Base-by-base conservation (phyloP, 495 filamentous ascomycete genomes). In the Parathielavia appendiculata region DNA sequence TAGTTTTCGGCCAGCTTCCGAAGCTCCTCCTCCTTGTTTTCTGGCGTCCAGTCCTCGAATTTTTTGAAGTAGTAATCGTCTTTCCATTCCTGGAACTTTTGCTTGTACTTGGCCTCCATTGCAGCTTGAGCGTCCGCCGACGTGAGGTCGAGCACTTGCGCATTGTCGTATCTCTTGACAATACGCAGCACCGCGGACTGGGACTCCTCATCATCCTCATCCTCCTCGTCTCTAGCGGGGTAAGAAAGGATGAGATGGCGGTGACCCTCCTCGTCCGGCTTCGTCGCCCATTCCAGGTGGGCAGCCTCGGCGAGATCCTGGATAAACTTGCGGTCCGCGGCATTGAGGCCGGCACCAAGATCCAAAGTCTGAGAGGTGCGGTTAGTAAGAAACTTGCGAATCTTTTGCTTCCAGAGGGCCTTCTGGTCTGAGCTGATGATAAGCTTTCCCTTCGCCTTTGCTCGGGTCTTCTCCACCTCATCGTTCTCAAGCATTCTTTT, bases 1-100 rank as follows among this genome's bases (percentile, higher is more conserved):
- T 99, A 99, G 75, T 97, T 99, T 73, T 96, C 90, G 1, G 89
- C 84, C 61, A 99, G 76, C 59, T 89, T 86, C 43, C 78, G 84
- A 67, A 97, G 79, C 66, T 96, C 90, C 19, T 84, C 78, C 48
- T 95, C 83, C 66, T 91, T 88, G 46, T 63, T 69, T 46, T 92
- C 85, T 17, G 87, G 76, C n/a, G 86, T 85, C 88, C 92, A 97
- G 19, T 72, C 69, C 40, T 83, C 88, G 62, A 96, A 93, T 67
- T 97, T 97, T n/a, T 78, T 76, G 48, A 75, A 76, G 71, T 99
- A 99, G 68, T 99, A 95, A 41, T 89, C 83, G 72, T 93, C 82
- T 70, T 96, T 97, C 93, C 93, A 99, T 54, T 84, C 80, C 57
- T 82, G 76, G 72, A 97, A 99, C 63, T 89, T 92, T 59, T 86